Base-by-base conservation (phyloP, 2,329 filamentous ascomycete genomes). In the Penicillium sp. region DNA sequence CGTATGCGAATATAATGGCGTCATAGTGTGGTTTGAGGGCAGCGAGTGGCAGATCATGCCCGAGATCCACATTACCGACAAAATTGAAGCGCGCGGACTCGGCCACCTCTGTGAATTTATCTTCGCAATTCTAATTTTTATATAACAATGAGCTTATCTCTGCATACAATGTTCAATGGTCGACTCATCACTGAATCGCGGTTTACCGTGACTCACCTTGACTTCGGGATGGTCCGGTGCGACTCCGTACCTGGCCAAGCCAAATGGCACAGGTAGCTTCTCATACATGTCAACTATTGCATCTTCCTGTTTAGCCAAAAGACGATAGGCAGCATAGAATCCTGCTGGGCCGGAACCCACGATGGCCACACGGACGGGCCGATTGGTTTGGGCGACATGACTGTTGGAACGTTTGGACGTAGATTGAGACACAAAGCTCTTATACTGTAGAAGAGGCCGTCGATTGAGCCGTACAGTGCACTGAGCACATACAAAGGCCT, bases 151-250 rank as follows among this genome's bases (percentile, higher is more conserved):
- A 43, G 42, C 26, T 39, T 52, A 14, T 22, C 16, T 16, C 20
- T 52, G 40, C 22, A 55, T 40, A 46, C 29, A 46, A 31, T 51
- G 9, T 20, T 44, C 40, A 34, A 35, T 38, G 13, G 9, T 6
- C n/a, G 31, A 32, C 20, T 32, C 18, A 24, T 44, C n/a, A 14
- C 18, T 26, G 43, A 24, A 39, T 22, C 35, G 48, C 29, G 6
- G 22, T 57, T 47, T 50, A 31, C 29, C 42, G 37, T 40, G 50
- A 61, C 64, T 58, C 77, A 94, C 91, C 85, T 99, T 99, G 64
- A 99, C 94, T 77, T 99, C 93, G 0, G 94, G 93, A 75, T 99
- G 94, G 72, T 99, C 94, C 5, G 94, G 94, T n/a, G 94, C 95
- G 56, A 99, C 94, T 9, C 94, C 94, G 69, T 94, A 96, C 53